These are phyloP conservation scores for Lasiodiplodia hormozganensis DNA, from an alignment of 2,329 filamentous ascomycete genomes.

Conservation along the genomic window DNA sequence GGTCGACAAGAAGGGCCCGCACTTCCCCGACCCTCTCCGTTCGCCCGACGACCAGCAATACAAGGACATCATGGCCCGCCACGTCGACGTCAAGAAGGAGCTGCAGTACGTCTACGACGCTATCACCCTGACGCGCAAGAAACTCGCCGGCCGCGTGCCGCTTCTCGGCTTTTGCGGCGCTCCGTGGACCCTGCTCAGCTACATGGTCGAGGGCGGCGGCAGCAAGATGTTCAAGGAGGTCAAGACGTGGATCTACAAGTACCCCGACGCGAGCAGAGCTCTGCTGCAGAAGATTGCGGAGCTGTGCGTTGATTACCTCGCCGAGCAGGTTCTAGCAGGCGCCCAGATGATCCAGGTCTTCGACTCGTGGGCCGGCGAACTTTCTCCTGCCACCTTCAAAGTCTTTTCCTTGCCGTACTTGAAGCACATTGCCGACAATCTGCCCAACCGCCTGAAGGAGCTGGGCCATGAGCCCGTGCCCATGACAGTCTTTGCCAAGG, in stretches of 20 bases:
- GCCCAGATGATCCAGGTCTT: constrained; percentile 97
- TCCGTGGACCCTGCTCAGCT: constrained; percentile 95
- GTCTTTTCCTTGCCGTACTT: constrained; percentile 88
- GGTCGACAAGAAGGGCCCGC: constrained; percentile 95
- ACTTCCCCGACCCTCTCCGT: constrained; percentile 85
- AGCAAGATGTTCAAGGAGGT: constrained; percentile 92
- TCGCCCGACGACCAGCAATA: constrained; percentile 86
- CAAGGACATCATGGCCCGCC: constrained; percentile 72
- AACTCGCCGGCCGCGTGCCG: constrained; percentile 86
- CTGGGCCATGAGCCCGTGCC: constrained; percentile 81
- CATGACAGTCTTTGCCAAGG: constrained; percentile 98
- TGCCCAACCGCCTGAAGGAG: constrained; percentile 76
- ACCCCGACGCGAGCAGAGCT: constrained; percentile 78
- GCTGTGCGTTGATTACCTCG: constrained; percentile 93
- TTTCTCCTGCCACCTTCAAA: constrained; percentile 83
- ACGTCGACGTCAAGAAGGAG: constrained; percentile 85
- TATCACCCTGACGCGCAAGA: constrained; percentile 87
- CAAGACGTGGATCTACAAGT: constrained; percentile 97
- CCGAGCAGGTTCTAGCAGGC: constrained; percentile 88
- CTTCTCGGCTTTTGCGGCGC: constrained; percentile 96
- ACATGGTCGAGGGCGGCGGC: constrained; percentile 98
- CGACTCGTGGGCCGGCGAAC: constrained; percentile 96
- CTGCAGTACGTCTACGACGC: constrained; percentile 96
- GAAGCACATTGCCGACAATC: constrained; percentile 78
- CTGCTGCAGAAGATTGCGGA: constrained; percentile 91